These are phyloP conservation scores for Picea engelmannii DNA, from an alignment of 83 land plant species.

Conservation along the genomic window DNA sequence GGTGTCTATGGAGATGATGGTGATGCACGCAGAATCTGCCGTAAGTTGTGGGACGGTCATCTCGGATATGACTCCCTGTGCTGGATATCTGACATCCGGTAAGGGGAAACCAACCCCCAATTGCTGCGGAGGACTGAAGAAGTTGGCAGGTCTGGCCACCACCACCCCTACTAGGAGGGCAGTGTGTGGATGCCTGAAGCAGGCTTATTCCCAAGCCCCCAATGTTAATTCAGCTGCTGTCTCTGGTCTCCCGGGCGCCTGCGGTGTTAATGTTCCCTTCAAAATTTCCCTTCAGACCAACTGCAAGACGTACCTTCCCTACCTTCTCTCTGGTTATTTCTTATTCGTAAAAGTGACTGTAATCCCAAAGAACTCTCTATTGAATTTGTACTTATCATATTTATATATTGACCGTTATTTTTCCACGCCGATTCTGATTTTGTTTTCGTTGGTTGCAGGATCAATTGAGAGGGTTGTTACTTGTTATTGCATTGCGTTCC, in stretches of 20 bases:
- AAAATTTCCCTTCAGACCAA: slow-evolving; percentile 33
- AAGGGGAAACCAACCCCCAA: slow-evolving; percentile 10
- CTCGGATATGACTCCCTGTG: background rate
- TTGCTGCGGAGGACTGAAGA: slow-evolving; percentile 12
- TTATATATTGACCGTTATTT: too few species aligned
- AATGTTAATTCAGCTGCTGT: slow-evolving; percentile 25
- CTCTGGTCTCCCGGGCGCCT: slow-evolving; percentile 20
- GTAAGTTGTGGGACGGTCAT: too few species aligned
- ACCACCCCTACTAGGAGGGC: slow-evolving; percentile 23
- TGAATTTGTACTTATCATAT: too few species aligned
- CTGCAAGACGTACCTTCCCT: slow-evolving; percentile 21
- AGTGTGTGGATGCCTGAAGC: slow-evolving; percentile 37
- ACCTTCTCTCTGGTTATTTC: too few species aligned
- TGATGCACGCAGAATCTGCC: too few species aligned
- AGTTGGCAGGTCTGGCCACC: slow-evolving; percentile 28
- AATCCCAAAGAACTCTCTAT: too few species aligned
- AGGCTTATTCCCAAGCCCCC: slow-evolving; percentile 19
- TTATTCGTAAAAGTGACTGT: too few species aligned
- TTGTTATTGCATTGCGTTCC: too few species aligned
- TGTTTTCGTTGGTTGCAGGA: too few species aligned
- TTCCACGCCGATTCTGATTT: too few species aligned
- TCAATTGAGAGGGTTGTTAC: too few species aligned
- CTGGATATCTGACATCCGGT: background rate
- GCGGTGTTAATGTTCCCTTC: slow-evolving; percentile 7
- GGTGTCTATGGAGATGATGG: too few species aligned